Conservation (phyloP, 2,329 filamentous ascomycete species). For the Reticulascus tulasneorum region DNA sequence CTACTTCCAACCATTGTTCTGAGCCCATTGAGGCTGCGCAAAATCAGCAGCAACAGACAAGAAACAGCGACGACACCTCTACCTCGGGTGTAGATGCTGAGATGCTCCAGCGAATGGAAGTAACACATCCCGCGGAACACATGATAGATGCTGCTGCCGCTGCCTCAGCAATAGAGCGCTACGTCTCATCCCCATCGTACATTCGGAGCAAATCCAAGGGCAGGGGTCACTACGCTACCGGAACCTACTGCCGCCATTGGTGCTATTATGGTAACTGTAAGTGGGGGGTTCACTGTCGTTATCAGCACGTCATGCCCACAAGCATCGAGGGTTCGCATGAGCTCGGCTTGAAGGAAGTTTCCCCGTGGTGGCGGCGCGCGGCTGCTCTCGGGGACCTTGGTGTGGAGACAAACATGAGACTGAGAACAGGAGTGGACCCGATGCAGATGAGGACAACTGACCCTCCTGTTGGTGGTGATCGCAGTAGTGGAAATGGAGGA, state of each 20-base stretch:
- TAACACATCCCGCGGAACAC: no score
- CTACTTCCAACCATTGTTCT: no score
- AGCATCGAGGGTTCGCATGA: conserved; percentile 33
- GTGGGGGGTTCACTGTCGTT: conserved; percentile 39
- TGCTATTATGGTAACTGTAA: conserved; percentile 44
- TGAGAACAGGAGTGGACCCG: no score
- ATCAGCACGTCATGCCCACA: conserved; percentile 43
- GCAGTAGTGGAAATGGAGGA: no score
- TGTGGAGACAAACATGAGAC: no score
- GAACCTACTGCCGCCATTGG: conserved; percentile 41
- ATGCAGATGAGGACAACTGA: no score
- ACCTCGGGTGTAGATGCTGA: no score
- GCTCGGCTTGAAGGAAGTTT: conserved; percentile 37
- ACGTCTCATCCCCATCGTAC: not conserved
- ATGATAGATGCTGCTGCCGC: conserved; percentile 5
- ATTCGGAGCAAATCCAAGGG: not conserved
- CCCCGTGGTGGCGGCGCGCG: conserved; percentile 35
- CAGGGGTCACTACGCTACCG: conserved; percentile 2
- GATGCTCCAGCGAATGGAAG: no score
- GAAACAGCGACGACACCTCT: no score
- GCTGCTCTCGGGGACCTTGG: no score
- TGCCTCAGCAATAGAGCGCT: not conserved
- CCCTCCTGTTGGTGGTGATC: no score
- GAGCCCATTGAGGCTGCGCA: no score
- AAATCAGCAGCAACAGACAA: not conserved